phyloP scores from a whole-genome alignment of 768 basidiomycete species.

The Lepiota subincarnata region DNA sequence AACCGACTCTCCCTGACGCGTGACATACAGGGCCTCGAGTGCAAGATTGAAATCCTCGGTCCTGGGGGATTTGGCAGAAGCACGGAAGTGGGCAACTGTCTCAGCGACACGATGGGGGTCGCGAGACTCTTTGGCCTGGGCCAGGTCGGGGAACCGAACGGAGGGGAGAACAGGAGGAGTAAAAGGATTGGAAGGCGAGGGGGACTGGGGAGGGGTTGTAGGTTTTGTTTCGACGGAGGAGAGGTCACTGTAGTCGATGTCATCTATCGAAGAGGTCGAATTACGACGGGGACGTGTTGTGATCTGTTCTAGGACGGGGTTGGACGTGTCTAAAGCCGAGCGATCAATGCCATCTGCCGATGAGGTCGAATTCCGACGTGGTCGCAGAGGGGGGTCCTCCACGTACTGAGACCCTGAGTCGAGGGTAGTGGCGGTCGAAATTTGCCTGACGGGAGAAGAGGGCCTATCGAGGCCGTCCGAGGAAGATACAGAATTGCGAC shows the following conservation, averaged over 20 bases:
- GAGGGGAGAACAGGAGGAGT: neutral
- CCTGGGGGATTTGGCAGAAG: constrained; percentile 27
- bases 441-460: constrained; percentile 2
- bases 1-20: constrained; percentile 54
- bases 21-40: constrained; percentile 46
- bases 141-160: constrained; percentile 1
- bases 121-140: constrained; percentile 12
- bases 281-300: constrained; percentile 3
- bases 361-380: constrained; percentile 6
- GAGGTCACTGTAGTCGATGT: neutral
- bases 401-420: constrained; percentile 5
- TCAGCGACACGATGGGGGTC: constrained; percentile 24
- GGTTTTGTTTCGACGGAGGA: neutral
- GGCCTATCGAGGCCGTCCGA: constrained; percentile 7
- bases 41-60: constrained; percentile 61
- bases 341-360: constrained; percentile 1
- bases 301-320: constrained; percentile 11
- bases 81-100: constrained; percentile 32
- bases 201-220: constrained; percentile 2
- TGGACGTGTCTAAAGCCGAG: neutral
- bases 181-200: neutral
- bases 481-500: constrained; percentile 14
- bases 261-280: neutral
- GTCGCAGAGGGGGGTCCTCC: constrained; percentile 11
- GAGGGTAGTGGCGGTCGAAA: constrained; percentile 8